Evolutionary conservation across 2,329 filamentous ascomycete species (phyloP).

Genomic region (Nannizziopsis arthrosporioides): DNA sequence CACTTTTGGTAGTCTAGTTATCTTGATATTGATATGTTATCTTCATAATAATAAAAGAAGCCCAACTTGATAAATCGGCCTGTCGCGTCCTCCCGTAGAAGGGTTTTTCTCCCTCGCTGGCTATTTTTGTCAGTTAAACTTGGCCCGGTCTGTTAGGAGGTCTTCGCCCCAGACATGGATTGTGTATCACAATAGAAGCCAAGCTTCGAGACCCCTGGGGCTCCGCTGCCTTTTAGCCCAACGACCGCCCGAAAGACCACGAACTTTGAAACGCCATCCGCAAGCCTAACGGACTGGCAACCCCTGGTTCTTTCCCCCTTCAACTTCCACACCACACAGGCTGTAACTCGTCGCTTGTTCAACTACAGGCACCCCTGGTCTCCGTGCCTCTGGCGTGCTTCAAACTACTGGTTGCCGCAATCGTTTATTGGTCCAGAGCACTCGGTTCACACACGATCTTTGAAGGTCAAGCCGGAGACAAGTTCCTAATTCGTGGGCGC

Average conservation of each 20-base stretch:
- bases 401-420: constrained; percentile 1
- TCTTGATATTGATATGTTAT: no score
- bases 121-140: no score
- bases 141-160: no score
- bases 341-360: neutral
- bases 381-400: neutral
- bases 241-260: neutral
- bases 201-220: no score
- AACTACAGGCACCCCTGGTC: neutral
- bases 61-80: no score
- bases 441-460: neutral
- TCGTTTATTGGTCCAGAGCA: constrained; percentile 3
- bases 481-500: neutral
- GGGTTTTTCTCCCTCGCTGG: no score
- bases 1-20: no score
- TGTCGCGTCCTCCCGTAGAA: no score
- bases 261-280: constrained; percentile 6
- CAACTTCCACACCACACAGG: neutral
- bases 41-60: no score
- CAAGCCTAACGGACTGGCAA: neutral
- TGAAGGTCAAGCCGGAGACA: neutral
- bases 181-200: no score
- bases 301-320: neutral
- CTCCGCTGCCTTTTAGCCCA: neutral
- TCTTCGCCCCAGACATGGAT: no score